Conservation (phyloP, 2,329 filamentous ascomycete genomes). For the Mycosphaerella arachidis region DNA sequence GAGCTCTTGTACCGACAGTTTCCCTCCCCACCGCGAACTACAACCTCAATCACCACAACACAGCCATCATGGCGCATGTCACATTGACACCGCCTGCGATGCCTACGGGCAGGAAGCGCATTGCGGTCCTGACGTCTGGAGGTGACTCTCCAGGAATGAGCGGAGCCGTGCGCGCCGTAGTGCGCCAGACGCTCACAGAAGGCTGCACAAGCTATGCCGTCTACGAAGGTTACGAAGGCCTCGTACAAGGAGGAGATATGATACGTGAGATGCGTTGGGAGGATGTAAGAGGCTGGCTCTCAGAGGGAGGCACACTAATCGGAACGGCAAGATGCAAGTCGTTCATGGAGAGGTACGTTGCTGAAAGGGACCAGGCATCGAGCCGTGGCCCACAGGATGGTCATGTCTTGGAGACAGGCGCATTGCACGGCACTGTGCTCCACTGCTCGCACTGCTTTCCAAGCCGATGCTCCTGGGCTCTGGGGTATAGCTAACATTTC, state of each 20-base stretch:
- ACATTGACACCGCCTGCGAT: constrained; percentile 28
- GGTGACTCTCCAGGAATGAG: constrained; percentile 96
- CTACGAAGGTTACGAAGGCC: constrained; percentile 93
- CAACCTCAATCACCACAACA: background rate
- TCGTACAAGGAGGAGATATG: constrained; percentile 82
- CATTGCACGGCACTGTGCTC: no score
- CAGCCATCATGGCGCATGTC: constrained; percentile 30
- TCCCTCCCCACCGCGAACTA: background rate
- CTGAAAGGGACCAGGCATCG: no score
- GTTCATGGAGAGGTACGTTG: constrained; percentile 69
- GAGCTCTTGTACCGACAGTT: background rate
- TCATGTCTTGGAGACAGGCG: no score
- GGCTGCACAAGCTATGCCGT: constrained; percentile 48
- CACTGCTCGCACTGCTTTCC: no score
- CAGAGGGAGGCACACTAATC: constrained; percentile 91
- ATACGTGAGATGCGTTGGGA: constrained; percentile 88
- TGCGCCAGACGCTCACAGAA: constrained; percentile 84
- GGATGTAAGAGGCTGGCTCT: constrained; percentile 89
- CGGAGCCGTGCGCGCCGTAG: constrained; percentile 80
- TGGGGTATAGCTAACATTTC: no score
- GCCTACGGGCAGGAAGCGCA: constrained; percentile 51
- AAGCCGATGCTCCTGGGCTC: no score
- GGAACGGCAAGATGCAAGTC: constrained; percentile 89
- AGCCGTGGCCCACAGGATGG: no score
- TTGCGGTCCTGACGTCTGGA: constrained; percentile 90